Base-by-base conservation (phyloP, 176 grass and related monocot species). In the Neostapfia colusana region DNA sequence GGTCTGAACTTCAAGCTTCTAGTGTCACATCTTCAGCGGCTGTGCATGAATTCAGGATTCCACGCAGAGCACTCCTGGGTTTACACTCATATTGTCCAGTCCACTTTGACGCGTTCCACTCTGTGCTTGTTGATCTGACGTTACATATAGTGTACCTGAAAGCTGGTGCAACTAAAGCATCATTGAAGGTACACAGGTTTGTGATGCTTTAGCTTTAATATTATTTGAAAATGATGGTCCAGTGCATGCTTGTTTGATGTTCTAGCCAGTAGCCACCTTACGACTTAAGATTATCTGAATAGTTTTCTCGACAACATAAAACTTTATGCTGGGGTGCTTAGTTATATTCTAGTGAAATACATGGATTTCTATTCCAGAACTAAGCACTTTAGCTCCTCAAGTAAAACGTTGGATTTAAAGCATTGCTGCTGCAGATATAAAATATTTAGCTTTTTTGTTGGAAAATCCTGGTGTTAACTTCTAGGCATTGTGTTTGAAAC, bases 71-170 rank as follows among this genome's bases (percentile, higher is more conserved):
- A 69, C 95, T 99, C 13, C 69, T 95, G 36, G 92, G 95, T 75
- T 78, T 92, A 56, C 95, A 99, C 77, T 90, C 95, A 40, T 99
- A 99, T 69, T 95, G 91, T 82, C 95, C 95, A 64, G 92, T 99
- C 44, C 89, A 99, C 79, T 99, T 99, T 78, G 95, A 99, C 75
- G 87, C 82, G 11, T 99, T 95, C 70, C 95, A 99, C 68, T 78
- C 89, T 2, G 89, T 89, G 38, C 91, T 95, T 84, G 92, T 99
- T 67, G 95, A 99, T 87, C 83, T 99, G 68, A 92, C 92, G 17
- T 71, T 95, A 63, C 95, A 99, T 50, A 82, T 95, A 67, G 92
- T 89, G 79, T 99, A 82, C 82, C 92, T 95, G 51, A 99, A 95
- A 95, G 70, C 92, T 79, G 89, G 95, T 86, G 85, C 87, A 42